Base-by-base conservation (phyloP, 129 eudicot genomes). In the Helianthus tuberosus region DNA sequence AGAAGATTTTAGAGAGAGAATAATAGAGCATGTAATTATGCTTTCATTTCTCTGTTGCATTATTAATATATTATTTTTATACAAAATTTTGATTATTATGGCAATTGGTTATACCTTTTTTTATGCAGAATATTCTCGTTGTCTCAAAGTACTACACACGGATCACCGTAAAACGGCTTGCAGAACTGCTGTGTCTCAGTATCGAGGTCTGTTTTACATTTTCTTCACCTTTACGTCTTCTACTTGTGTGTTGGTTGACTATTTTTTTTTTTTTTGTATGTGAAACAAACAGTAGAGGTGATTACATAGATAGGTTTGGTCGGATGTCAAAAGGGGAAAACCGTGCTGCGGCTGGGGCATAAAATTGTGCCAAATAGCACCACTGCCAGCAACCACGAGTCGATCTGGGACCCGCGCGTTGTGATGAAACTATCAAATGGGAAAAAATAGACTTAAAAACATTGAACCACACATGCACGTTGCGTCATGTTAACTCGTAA, bases 71-170 rank as follows among this genome's bases (percentile, higher is more conserved):
- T 1, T 32, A 3, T 32, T 1, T 27, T 27, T 43, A 43, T 43
- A 43, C 2, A 43, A 43, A 6, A 43, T 43, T 1, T 43, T 43
- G 47, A 43, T 43, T 43, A 8, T 43, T 43, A 43, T 6, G 2
- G 47, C 47, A 7, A 7, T 8, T 11, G 47, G 8, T 43, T 2
- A 2, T 43, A 43, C 7, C 10, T 43, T 2, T 8, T n/a, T 43
- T 43, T 8, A 20, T 43, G 11, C 89, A 92, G 98, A 92, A 92
- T 71, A 92, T 92, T 60, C 74, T 92, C 15, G 98, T 89, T 66
- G 93, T 92, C 68, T 92, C 96, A 15, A 91, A 91, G 78, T 91
- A 88, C 82, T 91, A 89, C 60, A 77, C 96, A 68, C 82, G 91
- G 84, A 88, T 94, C 49, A 82, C 89, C 25, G 79, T 94, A 66